A percentile compares a stretch with the other conserved stretches of the same genome.
Conservation (phyloP, 169 alveolate genomes). For the Cryptosporidium viatorum region DNA sequence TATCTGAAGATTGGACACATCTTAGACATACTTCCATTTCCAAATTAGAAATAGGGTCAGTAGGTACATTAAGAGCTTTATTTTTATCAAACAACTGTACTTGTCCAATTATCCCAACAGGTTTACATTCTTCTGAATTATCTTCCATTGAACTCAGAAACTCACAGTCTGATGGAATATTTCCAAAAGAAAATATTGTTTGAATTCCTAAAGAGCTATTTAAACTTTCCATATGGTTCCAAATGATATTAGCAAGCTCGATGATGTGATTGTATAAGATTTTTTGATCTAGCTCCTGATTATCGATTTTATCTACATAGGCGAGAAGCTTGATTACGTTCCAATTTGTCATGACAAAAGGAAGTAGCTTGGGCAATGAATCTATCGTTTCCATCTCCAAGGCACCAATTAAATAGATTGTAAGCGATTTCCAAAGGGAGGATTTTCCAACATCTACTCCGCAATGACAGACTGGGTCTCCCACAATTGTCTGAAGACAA, state of each 20-base stretch:
- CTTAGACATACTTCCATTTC: conserved; percentile 67
- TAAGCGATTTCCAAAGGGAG: conserved; percentile 28
- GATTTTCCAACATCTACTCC: conserved; percentile 4
- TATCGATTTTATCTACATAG: conserved; percentile 5
- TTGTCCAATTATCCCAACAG: conserved; percentile 55
- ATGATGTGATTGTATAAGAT: conserved; percentile 13
- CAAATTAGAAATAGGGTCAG: conserved; percentile 48
- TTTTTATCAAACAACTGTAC: background rate
- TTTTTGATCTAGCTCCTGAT: background rate
- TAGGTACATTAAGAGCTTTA: conserved; percentile 13
- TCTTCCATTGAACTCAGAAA: background rate
- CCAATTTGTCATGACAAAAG: conserved; percentile 72
- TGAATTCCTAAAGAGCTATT: background rate
- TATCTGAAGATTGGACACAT: conserved; percentile 13
- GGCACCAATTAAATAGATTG: conserved; percentile 27
- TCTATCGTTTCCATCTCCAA: conserved; percentile 16
- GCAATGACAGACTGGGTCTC: background rate
- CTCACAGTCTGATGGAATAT: background rate
- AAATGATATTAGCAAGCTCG: conserved; percentile 5
- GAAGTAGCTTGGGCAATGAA: conserved; percentile 37
- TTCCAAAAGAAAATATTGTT: conserved; percentile 15
- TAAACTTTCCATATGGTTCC: conserved; percentile 26
- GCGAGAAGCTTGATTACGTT: conserved; percentile 50
- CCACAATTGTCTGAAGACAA: conserved; percentile 6
- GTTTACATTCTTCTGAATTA: background rate